Conservation (phyloP, 495 filamentous ascomycete species). For the Massariosphaeria phaeospora region DNA sequence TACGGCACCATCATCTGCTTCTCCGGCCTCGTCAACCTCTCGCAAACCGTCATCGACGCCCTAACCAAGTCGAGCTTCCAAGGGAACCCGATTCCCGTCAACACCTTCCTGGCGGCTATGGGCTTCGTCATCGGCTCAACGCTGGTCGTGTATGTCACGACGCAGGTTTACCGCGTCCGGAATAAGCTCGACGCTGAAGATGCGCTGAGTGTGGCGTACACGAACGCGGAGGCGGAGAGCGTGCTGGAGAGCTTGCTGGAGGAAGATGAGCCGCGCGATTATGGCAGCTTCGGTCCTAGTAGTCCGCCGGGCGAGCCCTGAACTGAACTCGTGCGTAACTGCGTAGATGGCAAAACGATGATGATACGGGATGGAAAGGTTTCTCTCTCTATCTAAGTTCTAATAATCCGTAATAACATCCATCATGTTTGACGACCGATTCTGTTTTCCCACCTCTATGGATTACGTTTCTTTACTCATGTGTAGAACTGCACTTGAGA, state of each 20-base stretch:
- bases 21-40: slow-evolving; percentile 79
- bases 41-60: slow-evolving; percentile 73
- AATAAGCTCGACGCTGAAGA: slow-evolving; percentile 38
- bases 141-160: slow-evolving; percentile 36
- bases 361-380: no score
- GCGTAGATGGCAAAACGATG: no score
- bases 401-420: no score
- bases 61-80: slow-evolving; percentile 66
- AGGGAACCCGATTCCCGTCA: slow-evolving; percentile 72
- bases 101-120: slow-evolving; percentile 56
- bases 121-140: slow-evolving; percentile 47
- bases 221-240: slow-evolving; percentile 19
- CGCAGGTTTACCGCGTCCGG: slow-evolving; percentile 26
- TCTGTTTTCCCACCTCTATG: no score
- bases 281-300: slow-evolving; percentile 18
- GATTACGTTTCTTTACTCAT: no score
- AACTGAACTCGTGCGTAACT: no score
- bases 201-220: slow-evolving; percentile 6
- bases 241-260: slow-evolving; percentile 27
- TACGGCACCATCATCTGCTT: slow-evolving; percentile 88
- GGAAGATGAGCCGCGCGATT: slow-evolving; percentile 15
- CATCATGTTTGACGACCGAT: no score
- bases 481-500: no score
- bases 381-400: no score
- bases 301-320: no score